Conservation (phyloP, 179 eudicot species). For the Silene coronaria region DNA sequence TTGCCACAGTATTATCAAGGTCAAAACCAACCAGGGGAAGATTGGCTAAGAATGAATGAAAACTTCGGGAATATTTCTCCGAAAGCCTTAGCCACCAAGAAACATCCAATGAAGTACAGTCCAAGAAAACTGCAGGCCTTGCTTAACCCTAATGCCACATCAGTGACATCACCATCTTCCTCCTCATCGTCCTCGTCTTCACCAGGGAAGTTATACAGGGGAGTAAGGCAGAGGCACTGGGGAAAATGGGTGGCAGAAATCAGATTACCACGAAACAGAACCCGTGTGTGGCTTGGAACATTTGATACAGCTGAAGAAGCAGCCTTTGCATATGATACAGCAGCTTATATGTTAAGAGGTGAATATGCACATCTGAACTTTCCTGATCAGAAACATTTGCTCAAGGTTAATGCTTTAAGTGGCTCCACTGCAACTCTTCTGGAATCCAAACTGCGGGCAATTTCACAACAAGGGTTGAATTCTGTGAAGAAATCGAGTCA, state of each 20-base stretch:
- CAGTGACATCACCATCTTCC: background rate
- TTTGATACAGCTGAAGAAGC: conserved; percentile 89
- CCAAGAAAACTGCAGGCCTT: conserved; percentile 25
- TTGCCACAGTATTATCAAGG: conserved; percentile 25
- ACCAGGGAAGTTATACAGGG: conserved; percentile 58
- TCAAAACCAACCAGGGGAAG: conserved; percentile 20
- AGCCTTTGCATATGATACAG: conserved; percentile 84
- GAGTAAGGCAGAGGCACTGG: conserved; percentile 97
- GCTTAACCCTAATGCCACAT: conserved; percentile 5
- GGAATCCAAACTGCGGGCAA: conserved; percentile 60
- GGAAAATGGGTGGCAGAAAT: conserved; percentile 98
- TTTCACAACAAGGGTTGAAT: conserved; percentile 39
- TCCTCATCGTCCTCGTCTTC: conserved; percentile 27
- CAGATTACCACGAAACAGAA: conserved; percentile 71
- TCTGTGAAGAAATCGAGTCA: conserved; percentile 22
- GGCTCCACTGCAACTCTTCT: conserved; percentile 63
- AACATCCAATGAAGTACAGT: conserved; percentile 59
- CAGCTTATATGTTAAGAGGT: conserved; percentile 81
- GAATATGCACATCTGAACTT: conserved; percentile 84
- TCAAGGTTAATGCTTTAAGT: conserved; percentile 43
- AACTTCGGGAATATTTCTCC: conserved; percentile 23
- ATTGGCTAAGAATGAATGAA: conserved; percentile 43
- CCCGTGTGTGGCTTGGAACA: conserved; percentile 90
- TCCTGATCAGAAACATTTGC: conserved; percentile 66
- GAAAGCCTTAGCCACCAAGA: conserved; percentile 38